Evolutionary conservation across 495 filamentous ascomycete genomes (phyloP).

Genomic region (Aspergillus cavernicola): DNA sequence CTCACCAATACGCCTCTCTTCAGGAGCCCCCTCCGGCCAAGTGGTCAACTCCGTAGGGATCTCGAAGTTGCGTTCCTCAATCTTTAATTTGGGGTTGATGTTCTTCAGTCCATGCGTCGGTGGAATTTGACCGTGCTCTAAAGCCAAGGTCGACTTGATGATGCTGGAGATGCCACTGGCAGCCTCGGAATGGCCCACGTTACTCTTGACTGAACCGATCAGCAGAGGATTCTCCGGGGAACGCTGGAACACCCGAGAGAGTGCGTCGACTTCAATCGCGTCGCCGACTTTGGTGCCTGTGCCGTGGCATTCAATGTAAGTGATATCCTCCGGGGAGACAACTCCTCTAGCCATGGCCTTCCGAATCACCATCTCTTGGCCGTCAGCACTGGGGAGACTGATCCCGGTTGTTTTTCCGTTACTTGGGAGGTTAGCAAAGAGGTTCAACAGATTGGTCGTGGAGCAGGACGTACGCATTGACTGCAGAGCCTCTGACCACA

Average conservation of each 20-base stretch:
- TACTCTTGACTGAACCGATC: conserved; percentile 43
- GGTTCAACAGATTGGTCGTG: conserved; percentile 15
- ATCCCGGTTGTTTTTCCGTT: conserved; percentile 27
- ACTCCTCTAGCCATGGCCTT: conserved; percentile 24
- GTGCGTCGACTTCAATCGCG: conserved; percentile 13
- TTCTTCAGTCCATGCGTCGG: conserved; percentile 21
- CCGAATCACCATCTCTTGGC: conserved; percentile 16
- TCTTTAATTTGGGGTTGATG: conserved; percentile 27
- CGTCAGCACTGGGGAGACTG: conserved; percentile 2
- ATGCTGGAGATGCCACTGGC: conserved; percentile 43
- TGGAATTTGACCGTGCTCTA: conserved; percentile 47
- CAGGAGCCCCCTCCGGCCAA: neutral
- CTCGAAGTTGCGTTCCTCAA: conserved; percentile 22
- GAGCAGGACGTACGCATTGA: conserved; percentile 35
- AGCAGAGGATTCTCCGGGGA: neutral
- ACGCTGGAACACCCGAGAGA: neutral
- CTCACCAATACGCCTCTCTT: neutral
- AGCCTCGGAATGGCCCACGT: conserved; percentile 40
- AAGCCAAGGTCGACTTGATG: conserved; percentile 49
- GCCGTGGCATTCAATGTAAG: conserved; percentile 49
- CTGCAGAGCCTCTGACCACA: conserved; percentile 35
- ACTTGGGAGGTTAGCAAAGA: neutral
- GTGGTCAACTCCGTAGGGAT: conserved; percentile 7
- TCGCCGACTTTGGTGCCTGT: conserved; percentile 47
- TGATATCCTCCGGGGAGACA: conserved; percentile 21